Conservation (phyloP, 2,329 filamentous ascomycete species). For the Chaetoscypha palmicola region DNA sequence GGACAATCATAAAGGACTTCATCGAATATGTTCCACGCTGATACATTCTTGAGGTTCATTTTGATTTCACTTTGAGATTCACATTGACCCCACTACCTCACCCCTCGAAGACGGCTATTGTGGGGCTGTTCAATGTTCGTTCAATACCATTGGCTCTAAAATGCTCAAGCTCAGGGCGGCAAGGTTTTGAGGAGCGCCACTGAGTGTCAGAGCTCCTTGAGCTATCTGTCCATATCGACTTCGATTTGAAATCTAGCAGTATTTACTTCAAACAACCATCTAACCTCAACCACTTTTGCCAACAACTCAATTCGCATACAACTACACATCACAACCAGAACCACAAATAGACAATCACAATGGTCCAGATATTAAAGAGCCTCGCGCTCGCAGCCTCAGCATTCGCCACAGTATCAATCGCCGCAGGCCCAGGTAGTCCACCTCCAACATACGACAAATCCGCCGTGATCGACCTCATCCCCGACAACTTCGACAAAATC, state of each 20-base stretch:
- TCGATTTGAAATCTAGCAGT: conserved; percentile 17
- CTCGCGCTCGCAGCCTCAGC: conserved; percentile 50
- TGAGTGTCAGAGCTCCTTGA: background rate
- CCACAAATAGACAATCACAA: conserved; percentile 15
- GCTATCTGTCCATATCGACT: conserved; percentile 12
- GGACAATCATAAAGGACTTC: too few species aligned
- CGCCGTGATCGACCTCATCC: conserved; percentile 82
- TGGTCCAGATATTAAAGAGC: conserved; percentile 45
- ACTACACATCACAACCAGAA: too few species aligned
- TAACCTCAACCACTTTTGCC: background rate
- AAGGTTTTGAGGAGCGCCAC: too few species aligned
- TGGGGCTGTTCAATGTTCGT: too few species aligned
- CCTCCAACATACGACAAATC: conserved; percentile 54
- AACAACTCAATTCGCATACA: too few species aligned
- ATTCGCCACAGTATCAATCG: conserved; percentile 38
- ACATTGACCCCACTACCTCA: too few species aligned
- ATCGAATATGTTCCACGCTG: too few species aligned
- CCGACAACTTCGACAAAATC: conserved; percentile 84
- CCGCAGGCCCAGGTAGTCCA: conserved; percentile 31
- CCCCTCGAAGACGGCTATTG: too few species aligned
- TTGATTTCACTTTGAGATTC: too few species aligned
- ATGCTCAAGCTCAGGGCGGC: background rate
- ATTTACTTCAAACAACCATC: background rate
- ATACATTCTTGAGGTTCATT: too few species aligned
- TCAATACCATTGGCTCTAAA: too few species aligned